A percentile compares a stretch with the other conserved stretches of the same genome.
Conservation (phyloP, 140 eudicot genomes). For the Anethum foeniculum region DNA sequence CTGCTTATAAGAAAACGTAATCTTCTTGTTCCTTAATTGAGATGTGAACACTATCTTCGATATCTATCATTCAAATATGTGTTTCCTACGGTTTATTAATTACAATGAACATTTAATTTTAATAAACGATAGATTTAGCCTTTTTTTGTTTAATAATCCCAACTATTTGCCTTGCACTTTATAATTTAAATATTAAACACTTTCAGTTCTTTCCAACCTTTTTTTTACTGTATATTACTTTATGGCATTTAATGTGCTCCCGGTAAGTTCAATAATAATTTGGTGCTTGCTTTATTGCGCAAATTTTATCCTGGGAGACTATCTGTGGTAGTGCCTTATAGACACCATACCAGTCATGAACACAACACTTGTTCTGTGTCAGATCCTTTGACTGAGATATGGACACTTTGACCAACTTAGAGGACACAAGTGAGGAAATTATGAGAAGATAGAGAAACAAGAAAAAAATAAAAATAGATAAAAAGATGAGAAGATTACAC, state of each 20-base stretch:
- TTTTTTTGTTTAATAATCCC: not conserved
- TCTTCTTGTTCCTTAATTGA: not conserved
- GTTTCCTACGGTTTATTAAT: not conserved
- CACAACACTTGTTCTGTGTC: not conserved
- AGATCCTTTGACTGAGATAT: not conserved
- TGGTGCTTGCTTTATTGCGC: not conserved
- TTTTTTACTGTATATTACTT: not conserved
- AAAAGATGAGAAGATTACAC: not conserved
- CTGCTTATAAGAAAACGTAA: not conserved
- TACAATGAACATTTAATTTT: not conserved
- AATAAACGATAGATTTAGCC: not conserved
- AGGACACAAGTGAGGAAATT: not conserved
- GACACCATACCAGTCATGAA: not conserved
- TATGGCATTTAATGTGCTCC: not conserved
- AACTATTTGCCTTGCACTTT: not conserved
- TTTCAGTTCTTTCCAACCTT: not conserved
- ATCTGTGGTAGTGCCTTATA: not conserved
- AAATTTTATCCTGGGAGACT: not conserved
- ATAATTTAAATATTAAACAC: not conserved
- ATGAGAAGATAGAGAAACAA: not conserved
- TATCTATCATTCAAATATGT: not conserved
- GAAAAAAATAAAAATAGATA: too few species aligned
- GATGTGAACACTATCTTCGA: not conserved
- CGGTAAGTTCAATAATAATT: not conserved
- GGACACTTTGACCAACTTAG: not conserved